Percentiles rank a stretch among this genome's conserved stretches.
Conservation (phyloP, 768 basidiomycete species). For the Rhizopogon roseolus region DNA sequence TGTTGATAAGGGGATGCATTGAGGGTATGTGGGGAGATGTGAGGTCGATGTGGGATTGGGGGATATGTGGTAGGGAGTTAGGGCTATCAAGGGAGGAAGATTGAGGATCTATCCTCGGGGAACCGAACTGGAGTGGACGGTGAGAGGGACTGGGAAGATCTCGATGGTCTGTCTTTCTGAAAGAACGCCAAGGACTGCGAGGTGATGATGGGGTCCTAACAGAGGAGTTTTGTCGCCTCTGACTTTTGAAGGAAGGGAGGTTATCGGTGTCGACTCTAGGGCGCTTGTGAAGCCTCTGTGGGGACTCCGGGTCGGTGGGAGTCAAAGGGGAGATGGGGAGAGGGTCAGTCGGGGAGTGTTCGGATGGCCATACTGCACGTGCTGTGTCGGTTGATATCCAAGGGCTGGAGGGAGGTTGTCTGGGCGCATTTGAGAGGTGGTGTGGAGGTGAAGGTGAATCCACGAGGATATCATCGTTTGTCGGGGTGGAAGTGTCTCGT, state of each 20-base stretch:
- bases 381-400: constrained; percentile 27
- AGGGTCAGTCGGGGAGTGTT: constrained; percentile 28
- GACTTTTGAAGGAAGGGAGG: constrained; percentile 10
- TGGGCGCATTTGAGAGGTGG: constrained; percentile 30
- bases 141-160: constrained; percentile 26
- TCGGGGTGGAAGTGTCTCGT: constrained; percentile 19
- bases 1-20: constrained; percentile 71
- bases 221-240: constrained; percentile 6
- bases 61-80: constrained; percentile 22
- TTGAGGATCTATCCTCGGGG: constrained; percentile 20
- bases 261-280: constrained; percentile 24
- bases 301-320: constrained; percentile 20
- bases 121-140: constrained; percentile 13
- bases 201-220: constrained; percentile 15
- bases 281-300: constrained; percentile 21
- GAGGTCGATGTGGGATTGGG: constrained; percentile 35
- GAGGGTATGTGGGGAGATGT: constrained; percentile 58
- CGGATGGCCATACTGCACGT: constrained; percentile 34
- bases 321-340: constrained; percentile 37
- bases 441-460: constrained; percentile 26
- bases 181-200: constrained; percentile 26
- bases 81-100: constrained; percentile 15
- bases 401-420: constrained; percentile 32
- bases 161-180: constrained; percentile 21
- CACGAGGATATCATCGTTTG: constrained; percentile 31